These are phyloP conservation scores for Auricularia cornea DNA, from an alignment of 768 basidiomycete genomes.

Conservation along the genomic window DNA sequence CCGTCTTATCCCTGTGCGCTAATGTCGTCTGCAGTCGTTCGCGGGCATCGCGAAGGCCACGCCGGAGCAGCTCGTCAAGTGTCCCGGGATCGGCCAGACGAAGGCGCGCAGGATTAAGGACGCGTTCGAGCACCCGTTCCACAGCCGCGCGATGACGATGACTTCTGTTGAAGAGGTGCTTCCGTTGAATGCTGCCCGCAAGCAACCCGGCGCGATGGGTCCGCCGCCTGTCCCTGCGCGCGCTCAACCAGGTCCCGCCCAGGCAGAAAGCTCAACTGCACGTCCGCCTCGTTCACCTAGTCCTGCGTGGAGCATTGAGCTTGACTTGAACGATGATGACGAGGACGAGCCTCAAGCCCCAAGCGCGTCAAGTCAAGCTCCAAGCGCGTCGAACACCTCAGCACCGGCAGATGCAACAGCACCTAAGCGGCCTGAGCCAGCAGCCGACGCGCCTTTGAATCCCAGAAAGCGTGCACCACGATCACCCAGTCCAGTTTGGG, in stretches of 20 bases:
- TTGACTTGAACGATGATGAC: conserved; percentile 31
- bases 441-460: not conserved
- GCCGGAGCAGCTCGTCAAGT: conserved; percentile 62
- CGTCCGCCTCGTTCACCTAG: conserved; percentile 17
- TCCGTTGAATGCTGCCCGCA: not conserved
- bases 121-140: conserved; percentile 84
- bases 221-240: not conserved
- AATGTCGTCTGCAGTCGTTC: conserved; percentile 84
- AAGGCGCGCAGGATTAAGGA: conserved; percentile 89
- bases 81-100: conserved; percentile 90
- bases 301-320: conserved; percentile 35
- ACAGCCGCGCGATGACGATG: conserved; percentile 36
- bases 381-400: not conserved
- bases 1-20: no score
- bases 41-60: conserved; percentile 68
- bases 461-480: conserved; percentile 16
- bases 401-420: not conserved
- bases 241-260: not conserved
- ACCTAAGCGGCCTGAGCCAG: not conserved
- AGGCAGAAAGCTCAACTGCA: conserved; percentile 2
- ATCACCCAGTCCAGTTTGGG: conserved; percentile 58
- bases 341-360: not conserved
- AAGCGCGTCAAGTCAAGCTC: not conserved
- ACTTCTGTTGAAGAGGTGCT: conserved; percentile 17
- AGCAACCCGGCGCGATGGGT: not conserved